Percentiles rank a stretch among this genome's conserved stretches.
These are phyloP conservation scores for Kondoa subrosea DNA, from an alignment of 768 basidiomycete genomes.

Conservation along the genomic window DNA sequence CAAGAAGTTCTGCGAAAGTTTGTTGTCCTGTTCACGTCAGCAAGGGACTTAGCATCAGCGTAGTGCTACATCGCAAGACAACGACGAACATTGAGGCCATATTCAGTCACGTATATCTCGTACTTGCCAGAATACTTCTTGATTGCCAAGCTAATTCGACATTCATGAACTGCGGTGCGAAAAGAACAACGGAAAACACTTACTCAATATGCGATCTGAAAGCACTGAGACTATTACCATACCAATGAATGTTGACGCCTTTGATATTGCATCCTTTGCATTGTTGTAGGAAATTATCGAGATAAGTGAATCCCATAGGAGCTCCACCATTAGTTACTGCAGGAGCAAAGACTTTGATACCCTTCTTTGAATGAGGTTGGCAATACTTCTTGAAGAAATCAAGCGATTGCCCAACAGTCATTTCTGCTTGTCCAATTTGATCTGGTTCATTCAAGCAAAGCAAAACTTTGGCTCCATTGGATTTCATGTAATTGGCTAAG, in stretches of 20 bases:
- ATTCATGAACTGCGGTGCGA: not conserved
- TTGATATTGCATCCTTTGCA: conserved; percentile 4
- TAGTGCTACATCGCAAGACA: not conserved
- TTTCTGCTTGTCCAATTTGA: not conserved
- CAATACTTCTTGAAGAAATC: conserved; percentile 7
- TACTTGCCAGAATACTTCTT: not conserved
- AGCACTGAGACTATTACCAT: not conserved
- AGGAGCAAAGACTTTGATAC: conserved; percentile 1
- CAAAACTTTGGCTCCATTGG: not conserved
- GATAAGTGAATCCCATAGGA: conserved; percentile 2
- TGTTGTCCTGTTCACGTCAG: not conserved
- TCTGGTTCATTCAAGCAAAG: conserved; percentile 7
- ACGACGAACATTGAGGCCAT: not conserved
- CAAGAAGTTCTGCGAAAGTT: not conserved
- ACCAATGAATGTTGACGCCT: conserved; percentile 2
- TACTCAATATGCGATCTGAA: conserved; percentile 1
- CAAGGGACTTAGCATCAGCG: too few relatives aligned
- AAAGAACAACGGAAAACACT: not conserved
- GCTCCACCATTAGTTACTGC: not conserved
- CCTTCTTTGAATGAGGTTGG: not conserved
- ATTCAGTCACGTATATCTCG: conserved; percentile 3
- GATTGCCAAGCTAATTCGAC: not conserved
- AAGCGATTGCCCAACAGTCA: not conserved
- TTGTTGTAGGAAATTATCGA: not conserved
- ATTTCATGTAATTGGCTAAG: not conserved